These are phyloP conservation scores for Russula sp. DNA, from an alignment of 768 basidiomycete species.

Conservation along the genomic window DNA sequence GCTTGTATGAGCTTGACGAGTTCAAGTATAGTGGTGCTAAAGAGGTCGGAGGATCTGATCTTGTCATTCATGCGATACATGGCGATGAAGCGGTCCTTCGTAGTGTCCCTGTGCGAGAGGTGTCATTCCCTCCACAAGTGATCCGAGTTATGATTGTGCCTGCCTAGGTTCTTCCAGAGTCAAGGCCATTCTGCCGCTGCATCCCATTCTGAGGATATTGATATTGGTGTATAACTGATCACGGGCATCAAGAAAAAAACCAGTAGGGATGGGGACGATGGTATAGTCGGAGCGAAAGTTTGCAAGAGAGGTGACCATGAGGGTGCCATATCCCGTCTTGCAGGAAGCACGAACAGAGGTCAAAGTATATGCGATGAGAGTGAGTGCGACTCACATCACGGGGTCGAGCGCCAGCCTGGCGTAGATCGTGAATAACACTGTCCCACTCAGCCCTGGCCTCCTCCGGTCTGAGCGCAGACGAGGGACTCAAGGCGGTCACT, in stretches of 20 bases:
- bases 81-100: conserved; percentile 71
- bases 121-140: background rate
- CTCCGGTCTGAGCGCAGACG: conserved; percentile 33
- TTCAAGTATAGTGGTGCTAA: conserved; percentile 63
- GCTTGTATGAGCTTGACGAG: conserved; percentile 71
- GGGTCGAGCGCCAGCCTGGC: conserved; percentile 67
- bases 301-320: conserved; percentile 79
- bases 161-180: conserved; percentile 72
- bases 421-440: conserved; percentile 49
- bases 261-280: conserved; percentile 70
- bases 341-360: background rate
- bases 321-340: conserved; percentile 56
- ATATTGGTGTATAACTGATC: conserved; percentile 76
- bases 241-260: conserved; percentile 53
- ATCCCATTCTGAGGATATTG: conserved; percentile 77
- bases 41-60: conserved; percentile 31
- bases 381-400: conserved; percentile 40
- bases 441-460: conserved; percentile 54
- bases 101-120: conserved; percentile 49
- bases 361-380: conserved; percentile 4
- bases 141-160: conserved; percentile 17
- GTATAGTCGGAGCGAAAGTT: conserved; percentile 86
- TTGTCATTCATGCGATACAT: conserved; percentile 55
- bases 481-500: conserved; percentile 48
- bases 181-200: conserved; percentile 68